phyloP scores from a whole-genome alignment of 148 eudicot species.

The Silene uniflora region DNA sequence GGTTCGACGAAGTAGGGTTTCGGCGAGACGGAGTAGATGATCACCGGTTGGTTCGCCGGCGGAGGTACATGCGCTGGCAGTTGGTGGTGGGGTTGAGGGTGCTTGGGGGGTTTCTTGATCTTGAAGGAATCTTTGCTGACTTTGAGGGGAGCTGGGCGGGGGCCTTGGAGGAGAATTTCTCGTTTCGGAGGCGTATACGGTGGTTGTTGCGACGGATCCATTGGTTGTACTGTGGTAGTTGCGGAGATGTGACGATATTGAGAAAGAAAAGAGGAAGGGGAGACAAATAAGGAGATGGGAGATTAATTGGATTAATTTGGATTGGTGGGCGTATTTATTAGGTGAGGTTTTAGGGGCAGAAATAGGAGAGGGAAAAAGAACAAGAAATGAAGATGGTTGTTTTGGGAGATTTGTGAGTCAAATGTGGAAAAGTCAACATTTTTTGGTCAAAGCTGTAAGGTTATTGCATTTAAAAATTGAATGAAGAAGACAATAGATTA shows the following conservation, averaged over 20 bases:
- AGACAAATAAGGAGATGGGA: not conserved
- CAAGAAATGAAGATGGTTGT: not conserved
- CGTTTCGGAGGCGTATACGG: conserved; percentile 24
- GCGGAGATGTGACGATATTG: not conserved
- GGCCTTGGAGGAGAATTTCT: conserved; percentile 55
- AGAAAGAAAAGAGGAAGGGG: not conserved
- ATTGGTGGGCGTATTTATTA: not conserved
- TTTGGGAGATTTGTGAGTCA: not conserved
- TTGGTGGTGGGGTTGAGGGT: conserved; percentile 25
- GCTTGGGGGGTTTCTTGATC: conserved; percentile 52
- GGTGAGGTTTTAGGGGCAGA: not conserved
- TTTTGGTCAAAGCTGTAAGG: not conserved
- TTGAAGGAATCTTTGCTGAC: conserved; percentile 61
- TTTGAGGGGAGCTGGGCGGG: conserved; percentile 60
- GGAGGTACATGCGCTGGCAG: conserved; percentile 9
- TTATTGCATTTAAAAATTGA: not conserved
- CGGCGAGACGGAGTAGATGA: conserved; percentile 75
- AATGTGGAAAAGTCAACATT: not conserved
- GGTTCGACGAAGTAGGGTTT: conserved; percentile 57
- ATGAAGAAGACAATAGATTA: too few relatives aligned
- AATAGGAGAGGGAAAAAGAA: not conserved
- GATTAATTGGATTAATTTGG: not conserved
- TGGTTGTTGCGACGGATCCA: conserved; percentile 16
- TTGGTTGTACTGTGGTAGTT: not conserved
- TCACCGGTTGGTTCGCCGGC: conserved; percentile 42